Base-by-base conservation (phyloP, 177 flowering plant species). In the Telopea speciosissima region DNA sequence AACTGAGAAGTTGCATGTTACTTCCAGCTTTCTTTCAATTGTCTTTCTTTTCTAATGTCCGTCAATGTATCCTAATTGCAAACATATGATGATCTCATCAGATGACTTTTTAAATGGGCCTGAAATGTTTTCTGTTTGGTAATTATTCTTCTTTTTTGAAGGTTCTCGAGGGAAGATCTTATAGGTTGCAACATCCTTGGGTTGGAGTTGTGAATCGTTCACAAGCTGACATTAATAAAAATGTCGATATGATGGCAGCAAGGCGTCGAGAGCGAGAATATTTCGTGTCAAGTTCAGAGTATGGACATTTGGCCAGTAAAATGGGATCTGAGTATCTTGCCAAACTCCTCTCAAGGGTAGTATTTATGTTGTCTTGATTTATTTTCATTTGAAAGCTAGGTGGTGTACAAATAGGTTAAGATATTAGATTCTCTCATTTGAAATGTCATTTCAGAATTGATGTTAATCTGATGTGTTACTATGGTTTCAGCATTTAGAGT, bases 321-420 rank as follows among this genome's bases (percentile, higher is more conserved):
- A 92, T 92, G 98, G 98, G 98, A 54, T 90, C 98, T 23, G 98
- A 94, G 74, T 90, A 94, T 83, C 97, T 94, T 44, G 97, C 96
- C 33, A 92, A 90, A 70, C 89, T 94, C 77, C 90, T 92, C 22
- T 93, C 98, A 0, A 84, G 83, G 93, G 98, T 91, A 80, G 5
- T 28, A n/a, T 28, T 36, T 36, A 5, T 44, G 65, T 5, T 61
- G 19, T 23, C 8, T 14, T 19, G n/a, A 31, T 49, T 11, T 59
- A 14, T 68, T 42, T 59, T 3, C 28, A 66, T 21, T 66, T 54
- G 61, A 63, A 31, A 61, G 24, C 42, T 33, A 60, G 19, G 3
- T 42, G 5, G 33, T 22, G 16, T 66, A 40, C 28, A 21, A 33
- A 65, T 24, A 52, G 45, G 26, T 11, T 22, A 45, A 33, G 22